A percentile compares a stretch with the other conserved stretches of the same genome.
Evolutionary conservation across 2,329 filamentous ascomycete genomes (phyloP).

Genomic region (Aphanocladium album): DNA sequence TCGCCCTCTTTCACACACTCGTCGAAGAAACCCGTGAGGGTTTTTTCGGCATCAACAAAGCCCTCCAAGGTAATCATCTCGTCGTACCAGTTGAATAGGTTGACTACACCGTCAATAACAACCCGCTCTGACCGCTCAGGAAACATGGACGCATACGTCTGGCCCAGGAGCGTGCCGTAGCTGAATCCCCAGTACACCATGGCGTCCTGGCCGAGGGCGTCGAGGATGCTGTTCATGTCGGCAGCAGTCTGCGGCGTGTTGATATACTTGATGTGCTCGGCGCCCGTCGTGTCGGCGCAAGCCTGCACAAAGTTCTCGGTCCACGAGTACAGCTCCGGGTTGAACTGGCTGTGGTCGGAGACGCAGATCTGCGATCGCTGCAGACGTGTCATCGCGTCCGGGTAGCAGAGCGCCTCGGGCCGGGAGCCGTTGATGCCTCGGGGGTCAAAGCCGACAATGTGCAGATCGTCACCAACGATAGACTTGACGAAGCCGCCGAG

Average conservation of each 20-base stretch:
- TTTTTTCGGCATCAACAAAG: neutral
- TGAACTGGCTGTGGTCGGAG: constrained; percentile 27
- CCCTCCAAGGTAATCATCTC: neutral
- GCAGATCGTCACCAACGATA: constrained; percentile 38
- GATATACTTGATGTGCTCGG: constrained; percentile 38
- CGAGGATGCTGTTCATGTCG: constrained; percentile 46
- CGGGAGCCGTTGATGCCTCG: constrained; percentile 31
- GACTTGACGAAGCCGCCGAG: constrained; percentile 30
- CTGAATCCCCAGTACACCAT: constrained; percentile 39
- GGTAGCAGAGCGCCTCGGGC: constrained; percentile 36
- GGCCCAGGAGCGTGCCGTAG: constrained; percentile 30
- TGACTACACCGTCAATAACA: constrained; percentile 17
- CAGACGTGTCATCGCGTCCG: constrained; percentile 26
- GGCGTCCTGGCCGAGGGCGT: constrained; percentile 29
- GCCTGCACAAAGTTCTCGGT: constrained; percentile 35
- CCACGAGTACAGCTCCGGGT: constrained; percentile 36
- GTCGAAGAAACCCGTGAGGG: constrained; percentile 1
- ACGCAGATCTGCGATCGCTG: constrained; percentile 21
- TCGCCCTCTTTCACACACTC: constrained; percentile 4
- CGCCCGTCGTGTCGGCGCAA: constrained; percentile 40
- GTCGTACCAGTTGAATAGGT: constrained; percentile 6
- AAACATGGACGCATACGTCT: constrained; percentile 25
- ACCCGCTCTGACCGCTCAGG: constrained; percentile 16
- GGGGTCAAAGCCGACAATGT: constrained; percentile 44
- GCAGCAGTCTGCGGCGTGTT: constrained; percentile 47